Evolutionary conservation across 345 rosid species (phyloP).

Genomic region (Iberis pinnata): DNA sequence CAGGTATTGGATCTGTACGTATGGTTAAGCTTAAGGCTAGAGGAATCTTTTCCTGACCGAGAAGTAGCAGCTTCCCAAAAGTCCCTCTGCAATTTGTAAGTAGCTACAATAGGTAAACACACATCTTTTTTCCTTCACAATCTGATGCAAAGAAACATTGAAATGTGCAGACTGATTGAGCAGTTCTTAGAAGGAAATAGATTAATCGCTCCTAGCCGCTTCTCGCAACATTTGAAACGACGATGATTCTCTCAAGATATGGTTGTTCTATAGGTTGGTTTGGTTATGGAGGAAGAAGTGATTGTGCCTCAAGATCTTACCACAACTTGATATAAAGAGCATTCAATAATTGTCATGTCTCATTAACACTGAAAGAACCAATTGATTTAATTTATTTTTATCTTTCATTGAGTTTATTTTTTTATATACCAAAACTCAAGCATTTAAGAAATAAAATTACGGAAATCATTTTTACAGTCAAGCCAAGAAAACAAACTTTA

Average conservation of each 20-base stretch:
- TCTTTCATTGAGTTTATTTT: too few relatives aligned
- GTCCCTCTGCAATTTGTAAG: conserved; percentile 71
- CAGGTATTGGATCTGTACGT: conserved; percentile 88
- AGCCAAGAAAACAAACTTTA: too few relatives aligned
- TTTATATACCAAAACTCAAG: too few relatives aligned
- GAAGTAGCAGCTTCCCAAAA: conserved; percentile 79
- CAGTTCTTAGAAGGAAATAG: conserved; percentile 55
- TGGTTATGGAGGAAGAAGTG: conserved; percentile 3
- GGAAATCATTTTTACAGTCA: too few relatives aligned
- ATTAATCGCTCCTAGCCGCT: conserved; percentile 3
- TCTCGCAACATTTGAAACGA: not conserved
- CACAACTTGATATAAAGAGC: not conserved
- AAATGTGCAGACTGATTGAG: conserved; percentile 62
- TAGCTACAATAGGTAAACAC: not conserved
- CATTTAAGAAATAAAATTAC: too few relatives aligned
- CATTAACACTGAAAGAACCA: conserved; percentile 7
- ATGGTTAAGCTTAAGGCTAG: conserved; percentile 84
- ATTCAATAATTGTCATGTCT: conserved; percentile 7
- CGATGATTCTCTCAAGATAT: conserved; percentile 3
- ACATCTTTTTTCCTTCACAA: not conserved
- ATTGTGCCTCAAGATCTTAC: conserved; percentile 9
- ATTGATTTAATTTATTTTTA: not conserved
- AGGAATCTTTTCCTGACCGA: conserved; percentile 74
- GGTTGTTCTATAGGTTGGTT: conserved; percentile 13
- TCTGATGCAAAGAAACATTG: conserved; percentile 2